These are phyloP conservation scores for Tulasnella sp. DNA, from an alignment of 768 basidiomycete genomes.

Conservation along the genomic window DNA sequence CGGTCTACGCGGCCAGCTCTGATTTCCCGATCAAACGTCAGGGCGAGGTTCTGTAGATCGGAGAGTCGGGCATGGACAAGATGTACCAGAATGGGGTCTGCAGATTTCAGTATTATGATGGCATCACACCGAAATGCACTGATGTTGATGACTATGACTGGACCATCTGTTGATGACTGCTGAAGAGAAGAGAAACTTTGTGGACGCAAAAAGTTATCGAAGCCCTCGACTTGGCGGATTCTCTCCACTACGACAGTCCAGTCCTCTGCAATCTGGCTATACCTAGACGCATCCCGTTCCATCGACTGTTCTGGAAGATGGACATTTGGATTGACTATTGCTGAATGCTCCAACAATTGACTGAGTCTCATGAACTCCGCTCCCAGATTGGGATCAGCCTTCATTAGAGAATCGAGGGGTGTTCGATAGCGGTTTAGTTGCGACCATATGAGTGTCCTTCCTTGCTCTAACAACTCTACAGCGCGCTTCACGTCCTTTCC, in stretches of 20 bases:
- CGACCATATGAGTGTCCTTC: not conserved
- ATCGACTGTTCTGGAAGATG: no score
- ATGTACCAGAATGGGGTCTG: not conserved
- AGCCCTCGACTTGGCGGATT: constrained; percentile 9
- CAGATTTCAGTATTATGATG: not conserved
- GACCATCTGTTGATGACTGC: not conserved
- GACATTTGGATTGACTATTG: not conserved
- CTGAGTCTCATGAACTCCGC: not conserved
- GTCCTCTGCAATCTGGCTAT: not conserved
- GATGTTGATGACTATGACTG: constrained; percentile 6
- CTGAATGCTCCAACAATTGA: not conserved
- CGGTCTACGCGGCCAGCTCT: not conserved
- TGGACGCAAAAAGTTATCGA: constrained; percentile 1
- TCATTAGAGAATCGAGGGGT: not conserved
- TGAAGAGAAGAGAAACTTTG: not conserved
- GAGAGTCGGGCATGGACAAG: not conserved
- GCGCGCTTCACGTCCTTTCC: not conserved
- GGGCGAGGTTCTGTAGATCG: not conserved
- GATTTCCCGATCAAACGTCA: not conserved
- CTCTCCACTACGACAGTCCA: not conserved
- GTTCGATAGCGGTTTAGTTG: not conserved
- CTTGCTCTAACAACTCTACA: not conserved
- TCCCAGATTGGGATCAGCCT: not conserved
- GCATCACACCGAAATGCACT: not conserved
- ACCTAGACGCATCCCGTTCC: no score